phyloP scores from a whole-genome alignment of 305 asterid species.

The Rubia balearica region DNA sequence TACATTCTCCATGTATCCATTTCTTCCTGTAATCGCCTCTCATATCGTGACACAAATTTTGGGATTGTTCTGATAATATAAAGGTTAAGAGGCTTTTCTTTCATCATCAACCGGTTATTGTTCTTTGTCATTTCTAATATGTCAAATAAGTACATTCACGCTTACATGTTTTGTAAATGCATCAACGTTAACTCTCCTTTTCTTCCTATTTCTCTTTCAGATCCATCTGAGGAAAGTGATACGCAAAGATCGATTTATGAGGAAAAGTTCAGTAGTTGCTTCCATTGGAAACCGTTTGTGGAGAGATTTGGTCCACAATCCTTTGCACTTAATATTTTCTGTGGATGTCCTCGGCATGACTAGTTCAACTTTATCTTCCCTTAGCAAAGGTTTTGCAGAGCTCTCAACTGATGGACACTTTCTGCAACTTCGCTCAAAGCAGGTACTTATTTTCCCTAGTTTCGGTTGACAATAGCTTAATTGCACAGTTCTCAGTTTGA shows the following conservation, averaged over 20 bases:
- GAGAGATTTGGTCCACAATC: conserved; percentile 96
- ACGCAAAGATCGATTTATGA: conserved; percentile 73
- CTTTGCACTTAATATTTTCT: conserved; percentile 82
- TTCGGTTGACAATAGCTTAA: conserved; percentile 13
- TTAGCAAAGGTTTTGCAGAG: conserved; percentile 97
- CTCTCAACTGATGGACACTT: conserved; percentile 98
- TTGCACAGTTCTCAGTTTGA: conserved; percentile 19
- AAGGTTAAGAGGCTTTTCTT: not conserved
- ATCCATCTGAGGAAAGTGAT: conserved; percentile 88
- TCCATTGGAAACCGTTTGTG: conserved; percentile 78
- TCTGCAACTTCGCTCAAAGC: conserved; percentile 92
- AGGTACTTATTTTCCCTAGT: conserved; percentile 32
- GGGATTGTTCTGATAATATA: not conserved
- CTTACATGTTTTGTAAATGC: not conserved
- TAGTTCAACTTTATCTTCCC: conserved; percentile 95
- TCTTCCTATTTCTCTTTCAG: conserved; percentile 32
- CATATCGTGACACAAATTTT: not conserved
- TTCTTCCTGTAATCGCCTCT: not conserved
- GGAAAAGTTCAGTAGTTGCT: conserved; percentile 75
- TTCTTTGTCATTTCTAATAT: not conserved
- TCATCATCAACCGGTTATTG: not conserved
- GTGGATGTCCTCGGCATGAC: conserved; percentile 96
- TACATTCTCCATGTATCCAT: not conserved
- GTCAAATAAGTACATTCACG: not conserved
- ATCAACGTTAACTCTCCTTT: not conserved